Evolutionary conservation across 1,284 basidiomycete species (phyloP).

Genomic region (Trametes versicolor): DNA sequence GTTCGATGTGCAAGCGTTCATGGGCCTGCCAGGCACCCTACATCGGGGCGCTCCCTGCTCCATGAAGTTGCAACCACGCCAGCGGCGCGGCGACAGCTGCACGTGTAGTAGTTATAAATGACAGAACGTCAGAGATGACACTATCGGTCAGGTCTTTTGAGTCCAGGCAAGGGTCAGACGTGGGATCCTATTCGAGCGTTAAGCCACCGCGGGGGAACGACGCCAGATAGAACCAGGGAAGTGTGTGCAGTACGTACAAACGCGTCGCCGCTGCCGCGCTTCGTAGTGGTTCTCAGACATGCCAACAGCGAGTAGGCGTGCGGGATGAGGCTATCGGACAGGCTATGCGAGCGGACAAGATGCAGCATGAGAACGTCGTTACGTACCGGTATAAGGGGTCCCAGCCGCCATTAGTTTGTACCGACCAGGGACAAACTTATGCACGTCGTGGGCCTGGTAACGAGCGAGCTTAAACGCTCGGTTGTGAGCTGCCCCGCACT

Average conservation of each 20-base stretch:
- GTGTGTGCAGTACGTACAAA: conserved; percentile 3
- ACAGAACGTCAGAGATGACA: neutral
- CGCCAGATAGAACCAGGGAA: neutral
- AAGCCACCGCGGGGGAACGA: neutral
- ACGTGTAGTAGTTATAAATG: too few species aligned
- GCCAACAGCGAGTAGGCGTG: neutral
- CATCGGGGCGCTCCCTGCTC: neutral
- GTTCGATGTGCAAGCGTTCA: too few species aligned
- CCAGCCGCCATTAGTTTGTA: neutral
- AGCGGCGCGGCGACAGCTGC: too few species aligned
- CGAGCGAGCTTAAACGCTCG: neutral
- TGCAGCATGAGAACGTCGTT: neutral
- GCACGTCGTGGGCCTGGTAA: neutral
- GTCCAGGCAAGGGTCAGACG: neutral
- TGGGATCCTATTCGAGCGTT: neutral
- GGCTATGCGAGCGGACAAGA: too few species aligned
- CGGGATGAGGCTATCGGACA: neutral
- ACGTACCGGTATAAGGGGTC: conserved; percentile 1
- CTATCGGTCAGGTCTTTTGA: conserved; percentile 3
- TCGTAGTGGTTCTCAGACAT: neutral
- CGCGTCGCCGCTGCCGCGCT: neutral
- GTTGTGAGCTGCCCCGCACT: neutral
- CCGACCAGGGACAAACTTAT: too few species aligned
- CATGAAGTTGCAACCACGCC: neutral
- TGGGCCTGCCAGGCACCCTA: too few species aligned